A percentile compares a stretch with the other conserved stretches of the same genome.
phyloP scores from a whole-genome alignment of 2,329 filamentous ascomycete species.

The Penicillium sp. region DNA sequence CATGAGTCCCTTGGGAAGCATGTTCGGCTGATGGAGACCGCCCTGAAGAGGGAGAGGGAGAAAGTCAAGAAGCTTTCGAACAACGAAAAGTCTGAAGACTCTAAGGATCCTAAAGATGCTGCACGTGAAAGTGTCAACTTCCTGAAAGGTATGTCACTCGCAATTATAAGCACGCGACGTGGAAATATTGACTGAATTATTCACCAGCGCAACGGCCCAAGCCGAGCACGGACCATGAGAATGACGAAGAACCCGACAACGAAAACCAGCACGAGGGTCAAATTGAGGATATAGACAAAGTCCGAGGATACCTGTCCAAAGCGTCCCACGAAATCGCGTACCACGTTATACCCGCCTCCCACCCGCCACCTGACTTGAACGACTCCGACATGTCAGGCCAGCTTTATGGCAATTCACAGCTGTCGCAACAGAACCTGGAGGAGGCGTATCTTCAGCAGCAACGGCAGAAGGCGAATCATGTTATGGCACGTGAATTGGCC shows the following conservation, averaged over 20 bases:
- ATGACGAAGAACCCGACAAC: conserved; percentile 45
- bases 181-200: conserved; percentile 4
- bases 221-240: conserved; percentile 53
- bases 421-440: conserved; percentile 58
- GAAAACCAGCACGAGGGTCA: conserved; percentile 51
- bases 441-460: conserved; percentile 61
- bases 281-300: conserved; percentile 63
- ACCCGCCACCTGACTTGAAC: conserved; percentile 56
- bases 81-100: conserved; percentile 52
- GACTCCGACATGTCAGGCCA: conserved; percentile 47
- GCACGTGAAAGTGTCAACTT: conserved; percentile 48
- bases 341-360: conserved; percentile 63
- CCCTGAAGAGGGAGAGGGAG: conserved; percentile 76
- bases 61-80: conserved; percentile 60
- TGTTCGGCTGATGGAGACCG: conserved; percentile 82
- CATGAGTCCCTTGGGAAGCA: conserved; percentile 90
- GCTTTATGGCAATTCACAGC: conserved; percentile 50
- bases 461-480: conserved; percentile 49
- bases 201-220: conserved; percentile 47
- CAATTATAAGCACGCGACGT: not conserved
- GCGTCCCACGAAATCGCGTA: conserved; percentile 69
- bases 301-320: conserved; percentile 62
- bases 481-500: conserved; percentile 54
- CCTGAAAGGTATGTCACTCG: conserved; percentile 37
- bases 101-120: conserved; percentile 46